A percentile compares a stretch with the other conserved stretches of the same genome.
These are phyloP conservation scores for Cenchrus purpureus DNA, from an alignment of 176 grass and related monocot species.

Conservation along the genomic window DNA sequence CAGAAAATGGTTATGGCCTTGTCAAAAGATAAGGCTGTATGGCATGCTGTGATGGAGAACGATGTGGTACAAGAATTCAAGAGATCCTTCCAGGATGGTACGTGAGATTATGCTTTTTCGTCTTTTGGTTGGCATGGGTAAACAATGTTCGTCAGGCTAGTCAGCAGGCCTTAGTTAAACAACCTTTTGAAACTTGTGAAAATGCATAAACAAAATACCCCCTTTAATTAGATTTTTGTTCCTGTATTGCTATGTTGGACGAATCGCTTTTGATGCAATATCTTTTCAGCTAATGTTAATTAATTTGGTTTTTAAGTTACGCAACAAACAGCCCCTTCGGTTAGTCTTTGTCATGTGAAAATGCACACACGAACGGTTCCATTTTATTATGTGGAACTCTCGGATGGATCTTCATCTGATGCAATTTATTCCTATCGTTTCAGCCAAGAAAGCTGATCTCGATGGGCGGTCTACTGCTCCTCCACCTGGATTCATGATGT, in stretches of 20 bases:
- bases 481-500: constrained; percentile 53
- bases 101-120: not conserved
- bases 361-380: not conserved
- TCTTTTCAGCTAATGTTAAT: not conserved
- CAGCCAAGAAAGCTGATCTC: constrained; percentile 49
- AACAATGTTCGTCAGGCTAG: not conserved
- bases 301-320: not conserved
- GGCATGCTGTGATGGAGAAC: constrained; percentile 89
- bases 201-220: not conserved
- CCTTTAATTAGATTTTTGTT: not conserved
- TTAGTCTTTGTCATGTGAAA: not conserved
- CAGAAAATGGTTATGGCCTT: constrained; percentile 95
- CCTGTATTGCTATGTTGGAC: not conserved
- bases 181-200: not conserved
- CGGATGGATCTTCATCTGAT: constrained; percentile 17
- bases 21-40: constrained; percentile 79
- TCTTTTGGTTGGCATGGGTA: constrained; percentile 9
- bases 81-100: constrained; percentile 73
- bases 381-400: not conserved
- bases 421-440: constrained; percentile 23
- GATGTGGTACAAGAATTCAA: constrained; percentile 80
- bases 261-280: constrained; percentile 3
- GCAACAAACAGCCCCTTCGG: not conserved
- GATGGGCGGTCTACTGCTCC: constrained; percentile 2
- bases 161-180: not conserved